phyloP scores from a whole-genome alignment of 306 rosid genomes.

The Castanea sativa region DNA sequence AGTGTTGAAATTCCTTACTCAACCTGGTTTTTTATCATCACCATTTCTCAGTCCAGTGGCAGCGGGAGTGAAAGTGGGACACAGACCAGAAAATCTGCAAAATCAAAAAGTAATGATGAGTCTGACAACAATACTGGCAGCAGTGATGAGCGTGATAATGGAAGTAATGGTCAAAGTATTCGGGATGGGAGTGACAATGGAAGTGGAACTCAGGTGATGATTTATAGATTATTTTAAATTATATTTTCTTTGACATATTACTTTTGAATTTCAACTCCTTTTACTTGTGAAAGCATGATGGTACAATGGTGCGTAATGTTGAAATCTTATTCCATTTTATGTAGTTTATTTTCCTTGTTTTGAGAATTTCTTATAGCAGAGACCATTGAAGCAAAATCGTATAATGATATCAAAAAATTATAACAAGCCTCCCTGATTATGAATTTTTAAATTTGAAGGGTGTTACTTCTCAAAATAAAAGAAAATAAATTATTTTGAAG shows the following conservation, averaged over 20 bases:
- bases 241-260: not conserved
- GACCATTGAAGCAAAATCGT: not conserved
- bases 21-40: constrained; percentile 15
- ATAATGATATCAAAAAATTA: not conserved
- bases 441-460: not conserved
- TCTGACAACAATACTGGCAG: constrained; percentile 53
- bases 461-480: no score
- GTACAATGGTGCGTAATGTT: not conserved
- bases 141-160: constrained; percentile 51
- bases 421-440: not conserved
- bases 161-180: constrained; percentile 45
- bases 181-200: constrained; percentile 63
- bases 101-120: constrained; percentile 41
- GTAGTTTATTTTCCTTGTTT: not conserved
- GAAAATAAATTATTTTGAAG: not conserved
- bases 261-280: not conserved
- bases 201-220: constrained; percentile 64
- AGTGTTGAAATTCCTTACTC: constrained; percentile 17
- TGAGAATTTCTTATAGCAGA: not conserved
- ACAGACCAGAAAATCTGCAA: constrained; percentile 39
- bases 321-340: not conserved
- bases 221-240: constrained; percentile 3
- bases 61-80: constrained; percentile 69
- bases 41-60: constrained; percentile 56
- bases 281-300: not conserved